These are phyloP conservation scores for Umbelopsis vinacea DNA, from an alignment of 192 early-diverging fungal genomes.

Conservation along the genomic window DNA sequence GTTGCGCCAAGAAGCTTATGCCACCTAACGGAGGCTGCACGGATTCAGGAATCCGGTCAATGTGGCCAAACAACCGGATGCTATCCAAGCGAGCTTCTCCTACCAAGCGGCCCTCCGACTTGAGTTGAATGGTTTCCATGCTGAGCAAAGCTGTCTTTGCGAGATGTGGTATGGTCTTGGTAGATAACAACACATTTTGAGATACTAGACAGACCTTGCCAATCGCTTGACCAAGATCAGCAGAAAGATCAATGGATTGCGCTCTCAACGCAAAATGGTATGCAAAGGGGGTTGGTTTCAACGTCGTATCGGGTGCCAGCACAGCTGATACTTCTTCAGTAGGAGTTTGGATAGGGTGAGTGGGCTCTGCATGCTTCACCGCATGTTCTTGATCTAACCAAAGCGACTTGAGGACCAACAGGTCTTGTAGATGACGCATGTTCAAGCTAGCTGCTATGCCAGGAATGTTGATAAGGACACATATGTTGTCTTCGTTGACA, in stretches of 20 bases:
- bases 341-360: background rate
- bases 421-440: constrained; percentile 74
- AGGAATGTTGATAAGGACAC: constrained; percentile 63
- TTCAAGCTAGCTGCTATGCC: constrained; percentile 60
- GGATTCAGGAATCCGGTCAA: background rate
- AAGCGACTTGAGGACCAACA: constrained; percentile 67
- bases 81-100: constrained; percentile 38
- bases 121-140: constrained; percentile 50
- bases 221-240: constrained; percentile 68
- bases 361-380: background rate
- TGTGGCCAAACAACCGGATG: constrained; percentile 12
- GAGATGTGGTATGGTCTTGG: constrained; percentile 45
- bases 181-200: constrained; percentile 47
- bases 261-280: constrained; percentile 49
- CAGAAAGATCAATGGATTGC: constrained; percentile 50
- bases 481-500: constrained; percentile 54
- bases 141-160: constrained; percentile 42
- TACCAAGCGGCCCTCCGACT: constrained; percentile 65
- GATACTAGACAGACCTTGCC: constrained; percentile 59
- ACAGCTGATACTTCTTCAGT: background rate
- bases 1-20: constrained; percentile 48
- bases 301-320: background rate
- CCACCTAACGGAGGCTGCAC: background rate
- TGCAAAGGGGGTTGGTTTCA: constrained; percentile 50
- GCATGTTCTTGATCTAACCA: constrained; percentile 61